Evolutionary conservation across 2,329 filamentous ascomycete genomes (phyloP).

Genomic region (Blastomyces emzantsi): DNA sequence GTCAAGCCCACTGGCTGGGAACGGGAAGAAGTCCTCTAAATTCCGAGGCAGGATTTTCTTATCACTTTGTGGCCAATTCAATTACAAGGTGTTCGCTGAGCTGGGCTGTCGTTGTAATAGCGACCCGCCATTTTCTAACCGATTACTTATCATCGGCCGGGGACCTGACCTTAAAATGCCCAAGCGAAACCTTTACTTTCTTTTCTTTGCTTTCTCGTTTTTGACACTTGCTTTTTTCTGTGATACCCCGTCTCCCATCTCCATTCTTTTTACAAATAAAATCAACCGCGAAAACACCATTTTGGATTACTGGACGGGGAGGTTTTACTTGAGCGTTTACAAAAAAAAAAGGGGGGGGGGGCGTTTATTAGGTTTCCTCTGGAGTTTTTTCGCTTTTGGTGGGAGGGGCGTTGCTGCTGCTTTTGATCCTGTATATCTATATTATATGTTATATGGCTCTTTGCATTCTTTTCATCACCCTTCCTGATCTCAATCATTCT

Average conservation of each 20-base stretch:
- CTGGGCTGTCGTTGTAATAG: background rate
- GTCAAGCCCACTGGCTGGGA: conserved; percentile 70
- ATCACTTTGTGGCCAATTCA: background rate
- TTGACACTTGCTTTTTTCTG: background rate
- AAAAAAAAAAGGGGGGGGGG: too few species aligned
- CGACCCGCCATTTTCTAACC: background rate
- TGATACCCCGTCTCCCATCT: background rate
- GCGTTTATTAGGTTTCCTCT: background rate
- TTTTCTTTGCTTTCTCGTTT: background rate
- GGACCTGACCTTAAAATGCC: background rate
- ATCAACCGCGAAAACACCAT: background rate
- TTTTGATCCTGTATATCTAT: background rate
- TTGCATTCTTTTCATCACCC: background rate
- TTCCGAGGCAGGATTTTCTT: background rate
- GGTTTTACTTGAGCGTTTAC: background rate
- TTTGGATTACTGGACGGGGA: background rate
- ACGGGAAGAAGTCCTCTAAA: conserved; percentile 62
- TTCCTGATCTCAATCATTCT: too few species aligned
- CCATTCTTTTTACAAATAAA: background rate
- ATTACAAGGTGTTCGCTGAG: background rate
- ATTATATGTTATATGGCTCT: background rate
- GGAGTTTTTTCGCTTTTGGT: background rate
- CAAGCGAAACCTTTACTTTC: background rate
- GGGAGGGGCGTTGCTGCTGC: background rate
- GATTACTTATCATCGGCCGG: background rate